Evolutionary conservation across 257 asterid genomes (phyloP).

Genomic region (Nicotiana otophora): DNA sequence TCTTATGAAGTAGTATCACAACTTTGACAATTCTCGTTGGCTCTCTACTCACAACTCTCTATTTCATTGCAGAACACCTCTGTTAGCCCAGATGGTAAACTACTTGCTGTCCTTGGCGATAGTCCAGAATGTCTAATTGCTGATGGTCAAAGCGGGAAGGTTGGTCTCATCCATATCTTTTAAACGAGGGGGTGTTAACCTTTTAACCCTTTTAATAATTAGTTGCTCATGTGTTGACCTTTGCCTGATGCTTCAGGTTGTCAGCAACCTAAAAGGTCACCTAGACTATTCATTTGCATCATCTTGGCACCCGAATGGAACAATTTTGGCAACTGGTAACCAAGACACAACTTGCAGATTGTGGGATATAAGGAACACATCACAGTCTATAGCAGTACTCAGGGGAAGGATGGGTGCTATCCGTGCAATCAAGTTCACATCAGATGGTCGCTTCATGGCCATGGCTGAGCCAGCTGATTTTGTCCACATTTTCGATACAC

Average conservation of each 20-base stretch:
- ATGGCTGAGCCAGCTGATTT: constrained; percentile 89
- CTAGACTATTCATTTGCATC: constrained; percentile 71
- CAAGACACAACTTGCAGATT: constrained; percentile 82
- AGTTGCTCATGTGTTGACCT: constrained; percentile 16
- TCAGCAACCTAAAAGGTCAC: constrained; percentile 62
- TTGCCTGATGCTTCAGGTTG: constrained; percentile 24
- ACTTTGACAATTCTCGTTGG: background rate
- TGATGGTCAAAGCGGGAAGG: constrained; percentile 61
- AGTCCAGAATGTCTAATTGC: constrained; percentile 52
- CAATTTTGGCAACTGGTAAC: constrained; percentile 72
- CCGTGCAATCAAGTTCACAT: constrained; percentile 48
- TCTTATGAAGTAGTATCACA: background rate
- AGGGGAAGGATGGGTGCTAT: constrained; percentile 78
- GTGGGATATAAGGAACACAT: constrained; percentile 74
- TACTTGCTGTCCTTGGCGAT: constrained; percentile 75
- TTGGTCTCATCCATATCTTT: constrained; percentile 14
- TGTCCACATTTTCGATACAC: constrained; percentile 54
- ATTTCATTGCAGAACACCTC: constrained; percentile 49
- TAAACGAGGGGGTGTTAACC: background rate
- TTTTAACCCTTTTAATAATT: background rate
- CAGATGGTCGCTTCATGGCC: constrained; percentile 83
- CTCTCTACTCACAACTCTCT: background rate
- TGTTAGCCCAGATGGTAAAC: constrained; percentile 57
- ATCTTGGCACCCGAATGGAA: constrained; percentile 86
- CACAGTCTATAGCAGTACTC: constrained; percentile 52